A percentile compares a stretch with the other conserved stretches of the same genome.
Evolutionary conservation across 306 rosid genomes (phyloP).

Genomic region (Sicyos edulis): DNA sequence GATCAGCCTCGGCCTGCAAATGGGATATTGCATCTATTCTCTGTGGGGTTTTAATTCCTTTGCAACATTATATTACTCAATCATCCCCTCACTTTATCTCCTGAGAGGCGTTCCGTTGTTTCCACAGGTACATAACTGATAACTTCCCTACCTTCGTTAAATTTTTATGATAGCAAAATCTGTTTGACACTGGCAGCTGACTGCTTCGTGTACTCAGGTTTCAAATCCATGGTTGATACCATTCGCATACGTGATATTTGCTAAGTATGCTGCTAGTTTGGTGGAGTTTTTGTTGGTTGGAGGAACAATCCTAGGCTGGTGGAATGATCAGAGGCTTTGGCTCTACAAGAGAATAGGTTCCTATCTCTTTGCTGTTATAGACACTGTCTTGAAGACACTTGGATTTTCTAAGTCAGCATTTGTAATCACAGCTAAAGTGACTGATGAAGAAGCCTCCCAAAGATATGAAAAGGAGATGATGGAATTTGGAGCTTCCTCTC

Average conservation of each 20-base stretch:
- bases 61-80: constrained; percentile 46
- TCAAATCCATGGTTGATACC: constrained; percentile 78
- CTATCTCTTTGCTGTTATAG: constrained; percentile 53
- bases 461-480: too few species aligned
- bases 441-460: too few species aligned
- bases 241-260: constrained; percentile 42
- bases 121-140: constrained; percentile 63
- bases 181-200: background rate
- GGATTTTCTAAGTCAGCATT: constrained; percentile 48
- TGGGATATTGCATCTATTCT: constrained; percentile 48
- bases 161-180: background rate
- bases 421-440: too few species aligned
- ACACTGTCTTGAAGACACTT: constrained; percentile 22
- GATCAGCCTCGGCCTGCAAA: constrained; percentile 52
- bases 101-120: constrained; percentile 56
- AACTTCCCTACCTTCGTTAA: background rate
- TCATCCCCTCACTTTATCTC: constrained; percentile 63
- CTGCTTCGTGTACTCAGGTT: constrained; percentile 35
- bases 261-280: constrained; percentile 34
- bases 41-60: constrained; percentile 56
- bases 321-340: constrained; percentile 79
- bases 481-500: too few species aligned
- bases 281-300: too few species aligned
- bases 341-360: constrained; percentile 69
- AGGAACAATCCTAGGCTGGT: constrained; percentile 75